phyloP scores from a whole-genome alignment of 148 eudicot species.

The Agrostemma githago region DNA sequence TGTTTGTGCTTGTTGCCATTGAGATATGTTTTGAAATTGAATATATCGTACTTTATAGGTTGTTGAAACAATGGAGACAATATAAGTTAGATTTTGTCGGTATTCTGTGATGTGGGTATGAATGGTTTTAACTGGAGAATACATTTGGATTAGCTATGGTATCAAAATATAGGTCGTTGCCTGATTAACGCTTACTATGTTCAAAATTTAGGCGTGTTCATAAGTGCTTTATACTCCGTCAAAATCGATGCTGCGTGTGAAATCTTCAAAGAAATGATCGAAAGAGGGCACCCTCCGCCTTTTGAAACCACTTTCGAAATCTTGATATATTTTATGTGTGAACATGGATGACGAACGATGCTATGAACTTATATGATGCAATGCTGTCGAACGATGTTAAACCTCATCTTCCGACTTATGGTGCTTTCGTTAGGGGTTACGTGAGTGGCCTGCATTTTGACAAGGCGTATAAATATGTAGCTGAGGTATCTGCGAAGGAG shows the following conservation, averaged over 20 bases:
- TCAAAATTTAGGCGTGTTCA: no score
- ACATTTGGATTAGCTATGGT: no score
- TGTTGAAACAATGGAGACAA: no score
- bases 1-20: no score
- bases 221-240: no score
- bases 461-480: slow-evolving; percentile 46
- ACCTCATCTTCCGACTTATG: slow-evolving; percentile 52
- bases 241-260: slow-evolving; percentile 35
- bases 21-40: no score
- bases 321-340: slow-evolving; percentile 43
- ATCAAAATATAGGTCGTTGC: no score
- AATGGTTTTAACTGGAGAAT: no score
- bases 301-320: slow-evolving; percentile 51
- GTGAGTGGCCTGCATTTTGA: slow-evolving; percentile 36
- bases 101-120: no score
- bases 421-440: slow-evolving; percentile 51
- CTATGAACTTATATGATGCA: slow-evolving; percentile 26
- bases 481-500: slow-evolving; percentile 24
- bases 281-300: slow-evolving; percentile 33
- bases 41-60: no score
- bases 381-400: slow-evolving; percentile 43
- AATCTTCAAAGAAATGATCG: slow-evolving; percentile 45
- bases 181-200: no score
- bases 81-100: no score
- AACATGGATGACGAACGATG: slow-evolving; percentile 41